A percentile compares a stretch with the other conserved stretches of the same genome.
Conservation (phyloP, 768 basidiomycete species). For the Mycena galericulata region DNA sequence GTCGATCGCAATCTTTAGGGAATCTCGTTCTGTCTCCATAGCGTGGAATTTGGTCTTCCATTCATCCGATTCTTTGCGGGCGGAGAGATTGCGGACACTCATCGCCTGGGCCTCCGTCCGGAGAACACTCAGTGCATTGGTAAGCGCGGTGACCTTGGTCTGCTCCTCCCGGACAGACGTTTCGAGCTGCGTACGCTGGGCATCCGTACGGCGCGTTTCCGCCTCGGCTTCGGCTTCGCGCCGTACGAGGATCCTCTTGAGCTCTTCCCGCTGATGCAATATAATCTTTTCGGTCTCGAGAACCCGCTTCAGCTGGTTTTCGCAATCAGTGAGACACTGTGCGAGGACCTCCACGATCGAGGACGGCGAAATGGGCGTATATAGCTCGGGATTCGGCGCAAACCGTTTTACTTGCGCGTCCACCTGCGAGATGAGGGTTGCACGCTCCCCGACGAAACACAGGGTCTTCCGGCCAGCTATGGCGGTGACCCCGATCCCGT, state of each 20-base stretch:
- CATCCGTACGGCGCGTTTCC: not conserved
- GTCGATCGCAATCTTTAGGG: too few species aligned
- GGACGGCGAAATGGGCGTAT: slow-evolving; percentile 11
- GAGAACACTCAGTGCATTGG: not conserved
- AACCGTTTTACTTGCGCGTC: not conserved
- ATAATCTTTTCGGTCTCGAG: not conserved
- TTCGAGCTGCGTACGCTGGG: not conserved
- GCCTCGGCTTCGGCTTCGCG: not conserved
- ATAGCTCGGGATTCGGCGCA: not conserved
- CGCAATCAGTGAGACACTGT: slow-evolving; percentile 2
- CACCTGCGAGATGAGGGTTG: not conserved
- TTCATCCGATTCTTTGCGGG: not conserved
- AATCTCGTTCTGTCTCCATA: too few species aligned
- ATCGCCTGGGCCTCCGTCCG: not conserved
- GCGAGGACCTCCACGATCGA: slow-evolving; percentile 16
- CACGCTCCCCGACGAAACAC: slow-evolving; percentile 17
- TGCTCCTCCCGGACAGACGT: not conserved
- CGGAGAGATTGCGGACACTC: not conserved
- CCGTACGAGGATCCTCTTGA: not conserved
- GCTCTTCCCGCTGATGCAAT: not conserved
- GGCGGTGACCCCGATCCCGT: not conserved
- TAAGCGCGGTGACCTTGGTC: not conserved
- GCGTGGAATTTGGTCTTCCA: not conserved
- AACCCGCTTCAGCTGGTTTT: not conserved
- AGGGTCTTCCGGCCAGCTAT: not conserved